Percentiles rank a stretch among this genome's conserved stretches.
These are phyloP conservation scores for Tetracladium marchalianum DNA, from an alignment of 495 filamentous ascomycete genomes.

Conservation along the genomic window DNA sequence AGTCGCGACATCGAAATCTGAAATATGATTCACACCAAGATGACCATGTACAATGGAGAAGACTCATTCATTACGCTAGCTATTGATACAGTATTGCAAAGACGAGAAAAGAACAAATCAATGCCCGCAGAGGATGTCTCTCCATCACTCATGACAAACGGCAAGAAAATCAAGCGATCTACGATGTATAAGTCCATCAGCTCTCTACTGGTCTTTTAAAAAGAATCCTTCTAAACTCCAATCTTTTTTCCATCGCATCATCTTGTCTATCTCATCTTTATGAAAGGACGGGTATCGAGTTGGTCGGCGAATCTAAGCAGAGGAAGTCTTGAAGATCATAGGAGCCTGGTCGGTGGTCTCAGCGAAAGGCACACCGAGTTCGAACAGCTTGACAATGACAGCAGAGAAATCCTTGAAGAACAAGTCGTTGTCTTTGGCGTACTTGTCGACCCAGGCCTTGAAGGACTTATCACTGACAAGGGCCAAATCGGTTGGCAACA, in stretches of 20 bases:
- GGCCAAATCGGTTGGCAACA: constrained; percentile 88
- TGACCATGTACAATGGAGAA: too few species aligned
- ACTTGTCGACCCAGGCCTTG: constrained; percentile 74
- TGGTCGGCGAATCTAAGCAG: constrained; percentile 17
- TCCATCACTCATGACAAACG: too few species aligned
- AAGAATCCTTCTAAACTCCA: too few species aligned
- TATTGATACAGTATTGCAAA: too few species aligned
- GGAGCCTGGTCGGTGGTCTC: constrained; percentile 53
- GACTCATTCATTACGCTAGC: too few species aligned
- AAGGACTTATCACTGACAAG: constrained; percentile 84
- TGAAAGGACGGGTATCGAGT: too few species aligned
- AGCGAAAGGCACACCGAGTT: constrained; percentile 88
- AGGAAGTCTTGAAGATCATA: constrained; percentile 65
- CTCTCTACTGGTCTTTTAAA: too few species aligned
- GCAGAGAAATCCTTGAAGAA: constrained; percentile 93
- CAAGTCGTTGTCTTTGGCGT: constrained; percentile 80
- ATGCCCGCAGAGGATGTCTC: too few species aligned
- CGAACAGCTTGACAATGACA: constrained; percentile 73
- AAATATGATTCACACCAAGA: too few species aligned
- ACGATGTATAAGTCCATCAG: background rate
- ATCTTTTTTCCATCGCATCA: background rate
- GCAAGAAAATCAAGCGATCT: background rate
- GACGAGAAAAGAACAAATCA: too few species aligned
- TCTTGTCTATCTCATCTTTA: background rate
- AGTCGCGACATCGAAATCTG: too few species aligned